Conservation (phyloP, 306 rosid species). For the Acacia confusa region DNA sequence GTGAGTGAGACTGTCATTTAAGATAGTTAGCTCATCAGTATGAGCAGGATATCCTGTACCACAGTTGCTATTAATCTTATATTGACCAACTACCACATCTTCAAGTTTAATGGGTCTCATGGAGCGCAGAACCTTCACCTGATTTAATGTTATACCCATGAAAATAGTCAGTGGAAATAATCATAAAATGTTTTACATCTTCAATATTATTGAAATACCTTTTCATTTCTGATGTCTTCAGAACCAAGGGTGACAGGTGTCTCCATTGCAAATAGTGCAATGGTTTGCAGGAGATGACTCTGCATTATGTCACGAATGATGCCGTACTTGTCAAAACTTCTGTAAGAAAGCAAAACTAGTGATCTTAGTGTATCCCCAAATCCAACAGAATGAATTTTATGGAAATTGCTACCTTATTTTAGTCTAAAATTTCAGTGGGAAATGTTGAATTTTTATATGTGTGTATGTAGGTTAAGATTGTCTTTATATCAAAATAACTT, state of each 20-base stretch:
- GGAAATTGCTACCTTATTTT: background rate
- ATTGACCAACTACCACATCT: conserved; percentile 69
- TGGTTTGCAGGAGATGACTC: conserved; percentile 67
- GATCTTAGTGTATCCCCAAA: conserved; percentile 18
- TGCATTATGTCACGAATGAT: conserved; percentile 73
- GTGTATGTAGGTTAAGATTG: too few relatives aligned
- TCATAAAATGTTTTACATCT: background rate
- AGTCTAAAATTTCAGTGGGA: background rate
- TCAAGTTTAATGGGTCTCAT: conserved; percentile 55
- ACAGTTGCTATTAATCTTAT: conserved; percentile 55
- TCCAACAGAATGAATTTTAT: background rate
- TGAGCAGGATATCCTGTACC: conserved; percentile 50
- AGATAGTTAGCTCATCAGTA: conserved; percentile 55
- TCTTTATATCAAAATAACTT: too few relatives aligned
- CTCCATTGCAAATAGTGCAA: conserved; percentile 69
- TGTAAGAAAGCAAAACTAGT: conserved; percentile 24
- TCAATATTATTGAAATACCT: conserved; percentile 35
- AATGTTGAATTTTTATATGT: too few relatives aligned
- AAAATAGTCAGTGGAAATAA: background rate
- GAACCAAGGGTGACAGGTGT: conserved; percentile 64
- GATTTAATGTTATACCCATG: conserved; percentile 10
- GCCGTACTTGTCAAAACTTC: conserved; percentile 55
- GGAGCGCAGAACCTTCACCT: conserved; percentile 69
- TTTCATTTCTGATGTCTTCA: conserved; percentile 69
- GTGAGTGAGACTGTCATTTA: conserved; percentile 56